Evolutionary conservation across 2,329 filamentous ascomycete genomes (phyloP), one percentile per base, ranked within the genome.

Genomic region (Pseudogymnoascus sp.): DNA sequence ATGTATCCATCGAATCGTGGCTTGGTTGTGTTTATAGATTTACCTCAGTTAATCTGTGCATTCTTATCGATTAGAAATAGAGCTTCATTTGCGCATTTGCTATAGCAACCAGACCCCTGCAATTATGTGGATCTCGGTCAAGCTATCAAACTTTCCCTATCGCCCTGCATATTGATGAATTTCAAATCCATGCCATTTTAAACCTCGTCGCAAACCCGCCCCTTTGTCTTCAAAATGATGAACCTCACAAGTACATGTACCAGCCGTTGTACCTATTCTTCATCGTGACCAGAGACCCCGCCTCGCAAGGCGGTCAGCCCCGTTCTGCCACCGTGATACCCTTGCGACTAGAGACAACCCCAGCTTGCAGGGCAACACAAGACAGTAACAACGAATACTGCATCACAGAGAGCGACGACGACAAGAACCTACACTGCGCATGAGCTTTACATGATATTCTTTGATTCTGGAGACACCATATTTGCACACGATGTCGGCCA

Each of bases 81-180:
- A 31, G 48, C 48, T 57, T 57, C 48, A 57, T 57, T 57, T 57
- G 25, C 48, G 6, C 4, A 34, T 57, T 57, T 57, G 48, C 48
- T 57, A 57, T 57, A 34, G 48, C 48, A 57, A 57, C 48, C 48
- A 57, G 25, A 57, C 48, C 48, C 48, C 48, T 57, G 48, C 48
- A 57, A 34, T 34, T 57, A 57, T 57, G 48, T 57, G 48, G 48
- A 57, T 57, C 48, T 57, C 48, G 25, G 25, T 34, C 48, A 19
- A 57, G 48, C 48, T 57, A 57, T 57, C 48, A 57, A 57, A 57
- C 48, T 57, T 57, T 57, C 48, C 48, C 48, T 57, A 57, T 57
- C 48, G 48, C 48, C 48, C 25, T 57, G 48, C 48, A 57, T 57
- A 57, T 57, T 57, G 48, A 57, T 57, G 25, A 57, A 57, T 57